phyloP scores from a whole-genome alignment of 1,284 basidiomycete species.

The Trametes hirsuta region DNA sequence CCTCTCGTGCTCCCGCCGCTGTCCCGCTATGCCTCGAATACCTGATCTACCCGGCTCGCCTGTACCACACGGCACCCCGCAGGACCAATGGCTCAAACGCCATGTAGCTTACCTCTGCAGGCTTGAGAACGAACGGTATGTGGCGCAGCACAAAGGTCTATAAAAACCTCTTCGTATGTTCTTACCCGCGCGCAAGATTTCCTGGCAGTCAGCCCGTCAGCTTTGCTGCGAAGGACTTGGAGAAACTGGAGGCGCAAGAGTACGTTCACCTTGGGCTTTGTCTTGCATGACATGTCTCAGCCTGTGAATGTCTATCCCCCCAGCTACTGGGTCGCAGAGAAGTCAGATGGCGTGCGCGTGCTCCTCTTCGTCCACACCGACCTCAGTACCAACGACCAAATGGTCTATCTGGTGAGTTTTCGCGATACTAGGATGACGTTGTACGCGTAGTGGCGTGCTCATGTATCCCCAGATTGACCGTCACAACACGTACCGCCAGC shows the following conservation, averaged over 20 bases:
- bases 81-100: slow-evolving; percentile 63
- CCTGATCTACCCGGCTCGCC: slow-evolving; percentile 69
- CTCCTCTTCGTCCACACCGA: slow-evolving; percentile 85
- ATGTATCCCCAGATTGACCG: slow-evolving; percentile 80
- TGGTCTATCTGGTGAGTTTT: slow-evolving; percentile 76
- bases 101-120: slow-evolving; percentile 69
- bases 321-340: slow-evolving; percentile 99
- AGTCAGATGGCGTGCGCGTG: slow-evolving; percentile 97
- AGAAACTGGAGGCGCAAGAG: slow-evolving; percentile 84
- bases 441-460: not conserved
- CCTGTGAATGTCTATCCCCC: not conserved
- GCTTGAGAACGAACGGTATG: slow-evolving; percentile 60
- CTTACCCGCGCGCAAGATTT: slow-evolving; percentile 51
- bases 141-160: slow-evolving; percentile 21
- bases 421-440: not conserved
- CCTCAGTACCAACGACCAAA: slow-evolving; percentile 63
- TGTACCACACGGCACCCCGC: slow-evolving; percentile 56
- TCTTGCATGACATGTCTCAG: not conserved
- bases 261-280: slow-evolving; percentile 41
- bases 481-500: slow-evolving; percentile 84
- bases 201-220: slow-evolving; percentile 94
- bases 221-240: slow-evolving; percentile 73
- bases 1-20: not conserved
- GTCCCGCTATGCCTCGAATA: slow-evolving; percentile 45
- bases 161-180: not conserved